Percentiles rank a stretch among this genome's conserved stretches.
Conservation (phyloP, 495 filamentous ascomycete genomes). For the Hypoxylon fragiforme region DNA sequence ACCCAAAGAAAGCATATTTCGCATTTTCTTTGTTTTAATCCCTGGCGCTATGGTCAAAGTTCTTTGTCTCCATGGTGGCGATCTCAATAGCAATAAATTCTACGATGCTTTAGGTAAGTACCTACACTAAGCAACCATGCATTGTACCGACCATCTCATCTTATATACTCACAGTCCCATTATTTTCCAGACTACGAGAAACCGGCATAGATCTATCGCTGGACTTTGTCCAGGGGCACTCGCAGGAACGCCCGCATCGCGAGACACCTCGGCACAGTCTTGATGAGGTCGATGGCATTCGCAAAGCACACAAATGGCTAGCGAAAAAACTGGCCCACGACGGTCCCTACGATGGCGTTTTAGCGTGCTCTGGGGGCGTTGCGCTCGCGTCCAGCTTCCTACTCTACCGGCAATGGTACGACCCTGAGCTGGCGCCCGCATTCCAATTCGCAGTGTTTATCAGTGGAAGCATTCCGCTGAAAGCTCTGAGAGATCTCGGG, state of each 20-base stretch:
- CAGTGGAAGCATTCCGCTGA: constrained; percentile 56
- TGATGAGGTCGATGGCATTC: constrained; percentile 43
- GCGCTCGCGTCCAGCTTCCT: constrained; percentile 53
- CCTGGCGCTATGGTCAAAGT: constrained; percentile 51
- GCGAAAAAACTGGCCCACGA: constrained; percentile 47
- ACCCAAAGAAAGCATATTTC: neutral
- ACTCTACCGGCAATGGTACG: constrained; percentile 43
- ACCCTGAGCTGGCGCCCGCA: constrained; percentile 40
- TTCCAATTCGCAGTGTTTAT: constrained; percentile 66
- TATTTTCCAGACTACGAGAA: constrained; percentile 37
- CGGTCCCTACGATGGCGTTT: constrained; percentile 64
- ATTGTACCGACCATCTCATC: neutral
- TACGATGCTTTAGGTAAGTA: constrained; percentile 60
- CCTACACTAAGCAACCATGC: too few species aligned
- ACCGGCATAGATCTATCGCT: constrained; percentile 41
- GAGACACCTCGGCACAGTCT: constrained; percentile 32
- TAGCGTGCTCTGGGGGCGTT: constrained; percentile 65
- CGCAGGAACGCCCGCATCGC: constrained; percentile 9
- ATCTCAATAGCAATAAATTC: constrained; percentile 62
- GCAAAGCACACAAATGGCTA: constrained; percentile 51
- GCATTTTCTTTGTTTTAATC: constrained; percentile 1
- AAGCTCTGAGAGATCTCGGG: constrained; percentile 54
- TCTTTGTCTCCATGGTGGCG: constrained; percentile 66
- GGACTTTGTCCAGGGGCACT: constrained; percentile 61
- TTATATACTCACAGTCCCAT: constrained; percentile 31